Conservation (phyloP, 1,284 basidiomycete genomes). For the Trametes pubescens region DNA sequence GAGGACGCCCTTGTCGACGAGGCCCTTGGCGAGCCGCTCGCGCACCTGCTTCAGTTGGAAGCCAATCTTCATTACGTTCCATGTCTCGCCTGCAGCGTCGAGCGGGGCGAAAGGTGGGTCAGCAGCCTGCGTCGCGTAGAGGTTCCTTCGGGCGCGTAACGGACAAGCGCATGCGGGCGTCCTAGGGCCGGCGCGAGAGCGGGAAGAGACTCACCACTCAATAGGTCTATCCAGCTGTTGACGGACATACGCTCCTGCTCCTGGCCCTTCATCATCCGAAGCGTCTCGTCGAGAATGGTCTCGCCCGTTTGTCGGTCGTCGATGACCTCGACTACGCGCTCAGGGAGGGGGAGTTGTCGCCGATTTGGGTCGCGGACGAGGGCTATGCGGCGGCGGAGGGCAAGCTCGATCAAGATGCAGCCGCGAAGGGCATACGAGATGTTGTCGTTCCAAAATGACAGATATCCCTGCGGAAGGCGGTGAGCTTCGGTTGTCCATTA, state of each 20-base stretch:
- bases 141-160: background rate
- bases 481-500: background rate
- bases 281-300: slow-evolving; percentile 94
- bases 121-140: slow-evolving; percentile 30
- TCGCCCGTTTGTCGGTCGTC: slow-evolving; percentile 93
- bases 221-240: slow-evolving; percentile 92
- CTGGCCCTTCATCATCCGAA: slow-evolving; percentile 90
- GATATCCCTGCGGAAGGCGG: slow-evolving; percentile 72
- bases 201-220: slow-evolving; percentile 74
- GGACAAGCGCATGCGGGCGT: slow-evolving; percentile 1
- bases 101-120: background rate
- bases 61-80: slow-evolving; percentile 99
- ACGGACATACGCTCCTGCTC: slow-evolving; percentile 84
- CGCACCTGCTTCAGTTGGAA: slow-evolving; percentile 98
- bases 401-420: slow-evolving; percentile 94
- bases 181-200: background rate
- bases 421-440: slow-evolving; percentile 96
- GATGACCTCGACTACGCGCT: slow-evolving; percentile 90
- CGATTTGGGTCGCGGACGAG: slow-evolving; percentile 87
- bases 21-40: slow-evolving; percentile 95
- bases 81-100: slow-evolving; percentile 82
- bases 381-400: slow-evolving; percentile 88
- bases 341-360: slow-evolving; percentile 78
- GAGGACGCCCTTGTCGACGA: slow-evolving; percentile 97
- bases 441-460: slow-evolving; percentile 98